Base-by-base conservation (phyloP, 2,329 filamentous ascomycete species). In the Microdochium trichocladiopsis region DNA sequence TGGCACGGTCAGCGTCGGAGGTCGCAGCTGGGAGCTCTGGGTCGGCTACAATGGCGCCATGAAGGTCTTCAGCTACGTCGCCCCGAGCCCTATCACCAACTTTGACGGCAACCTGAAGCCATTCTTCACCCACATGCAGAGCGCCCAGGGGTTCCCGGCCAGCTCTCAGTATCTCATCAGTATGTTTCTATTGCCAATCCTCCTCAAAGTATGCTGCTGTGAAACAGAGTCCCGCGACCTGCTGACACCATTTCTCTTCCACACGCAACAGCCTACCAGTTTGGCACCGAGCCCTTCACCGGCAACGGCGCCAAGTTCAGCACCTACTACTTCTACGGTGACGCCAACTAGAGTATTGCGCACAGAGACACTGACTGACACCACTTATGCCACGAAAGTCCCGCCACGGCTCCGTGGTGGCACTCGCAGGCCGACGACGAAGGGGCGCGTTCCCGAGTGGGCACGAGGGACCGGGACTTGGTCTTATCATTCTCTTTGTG, bases 101-200 rank as follows among this genome's bases (percentile, higher is more conserved):
- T 84, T 80, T 66, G 71, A 63, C 24, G 80, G 74, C 24, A 78
- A 84, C 58, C 56, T 83, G 56, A 71, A 71, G 58, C 64, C 71
- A 1, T 84, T 84, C 66, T 70, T 80, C 55, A 69, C 68, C 11
- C 82, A 82, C 59, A 61, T 84, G n/a, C n/a, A n/a, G 24, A 54
- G 58, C 16, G 69, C 67, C 53, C 65, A 79, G 55, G 68, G 69
- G 0, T 69, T 77, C 51, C 63, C 72, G 1, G 63, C 53, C 2
- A 50, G 52, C 33, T 55, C 50, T 18, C 60, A 62, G 43, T 57
- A 62, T 53, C 57, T 62, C 57, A 57, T 62, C 3, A 60, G 60
- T 62, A 50, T 51, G 58, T 52, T 28, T n/a, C n/a, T n/a, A n/a
- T n/a, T n/a, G n/a, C n/a, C n/a, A n/a, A n/a, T n/a, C n/a, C n/a